Evolutionary conservation across 345 rosid genomes (phyloP).

Genomic region (Hypericum perforatum): DNA sequence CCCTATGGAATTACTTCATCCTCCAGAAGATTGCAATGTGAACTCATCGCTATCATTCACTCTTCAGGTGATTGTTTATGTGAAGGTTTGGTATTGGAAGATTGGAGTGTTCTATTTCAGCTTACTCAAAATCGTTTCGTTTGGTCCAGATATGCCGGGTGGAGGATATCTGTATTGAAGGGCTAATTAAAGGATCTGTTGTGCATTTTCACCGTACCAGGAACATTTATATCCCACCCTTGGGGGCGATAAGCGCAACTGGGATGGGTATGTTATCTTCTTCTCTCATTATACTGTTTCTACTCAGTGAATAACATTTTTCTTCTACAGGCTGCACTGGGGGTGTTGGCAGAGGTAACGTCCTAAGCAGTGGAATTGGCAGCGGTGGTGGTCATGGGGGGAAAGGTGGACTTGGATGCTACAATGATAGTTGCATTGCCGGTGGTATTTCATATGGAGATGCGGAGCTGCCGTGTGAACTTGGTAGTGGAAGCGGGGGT

Average conservation of each 20-base stretch:
- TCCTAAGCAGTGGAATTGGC: conserved; percentile 59
- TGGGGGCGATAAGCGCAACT: conserved; percentile 71
- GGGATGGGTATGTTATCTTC: conserved; percentile 58
- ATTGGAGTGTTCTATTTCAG: conserved; percentile 14
- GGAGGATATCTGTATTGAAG: conserved; percentile 83
- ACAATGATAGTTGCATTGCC: conserved; percentile 41
- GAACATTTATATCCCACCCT: conserved; percentile 57
- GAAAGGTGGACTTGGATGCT: conserved; percentile 75
- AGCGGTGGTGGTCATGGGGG: conserved; percentile 99
- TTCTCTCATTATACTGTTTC: conserved; percentile 1
- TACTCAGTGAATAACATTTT: conserved; percentile 2
- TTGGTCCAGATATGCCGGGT: conserved; percentile 81
- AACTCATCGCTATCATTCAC: conserved; percentile 92
- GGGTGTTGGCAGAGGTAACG: conserved; percentile 75
- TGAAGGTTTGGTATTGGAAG: conserved; percentile 7
- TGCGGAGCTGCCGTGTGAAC: conserved; percentile 86
- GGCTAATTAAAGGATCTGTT: conserved; percentile 87
- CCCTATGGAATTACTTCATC: conserved; percentile 74
- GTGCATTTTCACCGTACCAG: conserved; percentile 92
- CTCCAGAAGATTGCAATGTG: conserved; percentile 99
- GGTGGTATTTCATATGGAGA: conserved; percentile 90
- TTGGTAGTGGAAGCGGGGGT: conserved; percentile 99
- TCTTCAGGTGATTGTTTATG: conserved; percentile 59
- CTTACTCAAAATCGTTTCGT: conserved; percentile 17
- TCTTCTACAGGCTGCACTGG: conserved; percentile 77